Percentiles rank a stretch among this genome's conserved stretches.
These are phyloP conservation scores for Acer saccharum DNA, from an alignment of 345 rosid species.

Conservation along the genomic window DNA sequence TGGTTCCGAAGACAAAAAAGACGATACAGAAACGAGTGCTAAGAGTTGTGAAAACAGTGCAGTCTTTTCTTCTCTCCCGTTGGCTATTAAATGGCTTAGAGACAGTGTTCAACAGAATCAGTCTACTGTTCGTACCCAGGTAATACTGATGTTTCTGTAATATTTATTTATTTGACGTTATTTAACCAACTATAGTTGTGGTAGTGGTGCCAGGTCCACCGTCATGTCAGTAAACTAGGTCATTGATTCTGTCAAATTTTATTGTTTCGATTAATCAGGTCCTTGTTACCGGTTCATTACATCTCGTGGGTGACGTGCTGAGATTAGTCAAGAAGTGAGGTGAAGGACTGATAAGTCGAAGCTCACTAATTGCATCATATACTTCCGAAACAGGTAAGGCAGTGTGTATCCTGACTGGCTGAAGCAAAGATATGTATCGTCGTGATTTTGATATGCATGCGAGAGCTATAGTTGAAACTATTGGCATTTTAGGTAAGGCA, in stretches of 20 bases:
- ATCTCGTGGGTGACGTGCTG: conserved; percentile 90
- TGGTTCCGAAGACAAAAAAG: conserved; percentile 54
- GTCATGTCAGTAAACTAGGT: not conserved
- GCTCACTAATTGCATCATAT: not conserved
- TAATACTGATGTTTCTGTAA: conserved; percentile 23
- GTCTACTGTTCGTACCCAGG: conserved; percentile 65
- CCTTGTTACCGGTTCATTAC: conserved; percentile 85
- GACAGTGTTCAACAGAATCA: conserved; percentile 61
- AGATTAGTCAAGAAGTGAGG: conserved; percentile 67
- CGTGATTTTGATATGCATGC: not conserved
- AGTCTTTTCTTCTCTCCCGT: conserved; percentile 84
- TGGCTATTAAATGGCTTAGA: conserved; percentile 88
- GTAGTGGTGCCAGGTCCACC: not conserved
- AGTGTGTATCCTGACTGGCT: not conserved
- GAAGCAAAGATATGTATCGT: not conserved
- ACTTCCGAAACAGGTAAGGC: too few species aligned
- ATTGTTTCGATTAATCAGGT: conserved; percentile 45
- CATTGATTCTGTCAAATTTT: not conserved
- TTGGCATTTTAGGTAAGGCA: not conserved
- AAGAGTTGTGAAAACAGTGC: conserved; percentile 59
- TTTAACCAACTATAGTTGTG: not conserved
- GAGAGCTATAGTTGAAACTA: not conserved
- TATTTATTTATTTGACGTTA: conserved; percentile 6
- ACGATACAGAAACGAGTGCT: conserved; percentile 40
- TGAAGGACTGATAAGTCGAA: not conserved